Base-by-base conservation (phyloP, 306 rosid species). In the Quercus ilex region DNA sequence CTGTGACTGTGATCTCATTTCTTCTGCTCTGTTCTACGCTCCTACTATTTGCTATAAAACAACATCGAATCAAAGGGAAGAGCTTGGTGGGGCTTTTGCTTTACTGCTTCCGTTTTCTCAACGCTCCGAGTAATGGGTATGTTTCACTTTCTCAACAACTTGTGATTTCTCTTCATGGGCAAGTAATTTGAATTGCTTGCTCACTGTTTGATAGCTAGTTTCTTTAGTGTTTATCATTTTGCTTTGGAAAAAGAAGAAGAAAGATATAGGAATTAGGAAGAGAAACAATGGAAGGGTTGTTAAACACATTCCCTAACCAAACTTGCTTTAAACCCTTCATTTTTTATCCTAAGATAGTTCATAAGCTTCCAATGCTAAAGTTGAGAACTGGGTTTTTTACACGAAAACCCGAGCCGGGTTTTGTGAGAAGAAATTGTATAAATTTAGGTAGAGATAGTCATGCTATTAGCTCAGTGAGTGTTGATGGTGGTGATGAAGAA, bases 261-360 rank as follows among this genome's bases (percentile, higher is more conserved):
- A 78, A 52, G 58, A 75, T 63, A 75, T 25, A 43, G 53, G 15
- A 10, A 10, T 49, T 6, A 30, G 41, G 19, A 15, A 64, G 43
- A n/a, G 41, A 64, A 60, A 64, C 12, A 55, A 90, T 92, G 97
- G 92, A 92, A 85, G 89, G 86, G 62, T 82, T 84, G 49, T 77
- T 84, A 43, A 83, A 81, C 82, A 70, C 87, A 73, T 76, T 87
- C 64, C 71, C 86, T 77, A 76, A 86, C 77, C 94, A 87, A 71
- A 82, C 63, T 79, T 88, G 84, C 80, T 79, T 84, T 23, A 92
- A 81, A 58, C 87, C 93, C 73, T 83, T 83, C 79, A 65, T 83
- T 69, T 84, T 85, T 49, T 69, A 82, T 55, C 83, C 85, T 15
- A 76, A 82, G 71, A 28, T 79, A 26, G 20, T 82, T 81, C 84